A percentile compares a stretch with the other conserved stretches of the same genome.
Conservation (phyloP, 441 rosid genomes). For the Syzygium malaccense region DNA sequence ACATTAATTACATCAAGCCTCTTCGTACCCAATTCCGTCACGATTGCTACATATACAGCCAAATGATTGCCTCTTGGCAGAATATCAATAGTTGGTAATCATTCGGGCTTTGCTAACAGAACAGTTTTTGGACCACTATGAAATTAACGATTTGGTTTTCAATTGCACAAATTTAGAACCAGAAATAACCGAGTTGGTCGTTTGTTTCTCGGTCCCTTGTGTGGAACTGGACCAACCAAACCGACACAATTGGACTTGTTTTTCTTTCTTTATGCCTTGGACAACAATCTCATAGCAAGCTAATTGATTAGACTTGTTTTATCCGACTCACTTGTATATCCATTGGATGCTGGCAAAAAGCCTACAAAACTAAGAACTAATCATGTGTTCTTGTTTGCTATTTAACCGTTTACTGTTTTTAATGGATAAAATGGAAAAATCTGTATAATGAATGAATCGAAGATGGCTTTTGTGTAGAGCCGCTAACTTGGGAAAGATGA, state of each 20-base stretch:
- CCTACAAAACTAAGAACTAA: background rate
- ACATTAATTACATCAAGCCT: background rate
- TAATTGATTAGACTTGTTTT: background rate
- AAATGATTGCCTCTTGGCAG: background rate
- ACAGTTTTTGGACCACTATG: too few relatives aligned
- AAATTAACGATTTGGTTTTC: too few relatives aligned
- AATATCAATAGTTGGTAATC: background rate
- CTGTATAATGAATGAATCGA: background rate
- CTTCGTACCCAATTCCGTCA: background rate
- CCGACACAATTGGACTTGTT: background rate
- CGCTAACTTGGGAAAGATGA: background rate
- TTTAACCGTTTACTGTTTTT: background rate
- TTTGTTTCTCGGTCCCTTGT: fast-evolving
- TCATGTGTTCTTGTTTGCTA: background rate
- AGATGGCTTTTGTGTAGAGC: background rate
- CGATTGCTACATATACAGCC: background rate
- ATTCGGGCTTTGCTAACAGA: background rate
- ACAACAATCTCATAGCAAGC: background rate
- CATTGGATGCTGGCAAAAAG: background rate
- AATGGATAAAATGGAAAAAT: background rate
- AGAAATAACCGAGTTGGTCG: background rate
- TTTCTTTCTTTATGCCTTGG: background rate
- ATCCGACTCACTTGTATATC: background rate
- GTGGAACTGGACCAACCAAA: fast-evolving
- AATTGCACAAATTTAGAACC: too few relatives aligned